Conservation (phyloP, 768 basidiomycete genomes). For the Lactarius akahatsu region DNA sequence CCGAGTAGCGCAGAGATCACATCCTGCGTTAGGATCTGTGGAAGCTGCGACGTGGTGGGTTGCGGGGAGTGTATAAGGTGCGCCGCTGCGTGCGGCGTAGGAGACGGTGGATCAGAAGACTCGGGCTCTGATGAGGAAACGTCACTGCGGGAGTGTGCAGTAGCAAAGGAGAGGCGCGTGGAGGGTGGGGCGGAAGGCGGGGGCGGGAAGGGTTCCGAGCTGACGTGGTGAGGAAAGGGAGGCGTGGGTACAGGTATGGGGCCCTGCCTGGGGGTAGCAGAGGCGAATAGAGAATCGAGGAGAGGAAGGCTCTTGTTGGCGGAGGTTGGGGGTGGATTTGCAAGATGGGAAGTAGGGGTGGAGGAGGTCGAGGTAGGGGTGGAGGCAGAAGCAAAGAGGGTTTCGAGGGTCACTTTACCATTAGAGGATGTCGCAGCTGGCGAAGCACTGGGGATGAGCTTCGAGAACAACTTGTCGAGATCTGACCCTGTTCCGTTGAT, state of each 20-base stretch:
- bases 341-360: conserved; percentile 24
- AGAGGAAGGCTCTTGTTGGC: conserved; percentile 52
- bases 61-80: conserved; percentile 54
- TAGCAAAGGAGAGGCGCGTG: conserved; percentile 30
- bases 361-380: conserved; percentile 25
- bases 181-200: conserved; percentile 30
- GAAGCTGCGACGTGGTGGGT: conserved; percentile 50
- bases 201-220: conserved; percentile 27
- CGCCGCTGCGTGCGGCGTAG: conserved; percentile 22
- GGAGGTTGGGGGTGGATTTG: conserved; percentile 31
- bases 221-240: conserved; percentile 23
- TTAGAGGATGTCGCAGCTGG: conserved; percentile 30
- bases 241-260: conserved; percentile 20
- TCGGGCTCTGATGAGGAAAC: conserved; percentile 23
- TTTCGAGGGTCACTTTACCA: conserved; percentile 44
- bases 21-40: conserved; percentile 69
- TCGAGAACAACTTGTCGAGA: conserved; percentile 47
- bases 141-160: conserved; percentile 25
- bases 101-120: conserved; percentile 12
- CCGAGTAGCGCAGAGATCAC: conserved; percentile 68
- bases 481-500: conserved; percentile 36
- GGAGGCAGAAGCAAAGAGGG: conserved; percentile 43
- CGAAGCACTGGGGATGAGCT: conserved; percentile 37
- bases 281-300: conserved; percentile 73
- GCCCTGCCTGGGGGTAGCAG: conserved; percentile 43